These are phyloP conservation scores for Metarhizium anisopliae DNA, from an alignment of 2,329 filamentous ascomycete genomes.

Conservation along the genomic window DNA sequence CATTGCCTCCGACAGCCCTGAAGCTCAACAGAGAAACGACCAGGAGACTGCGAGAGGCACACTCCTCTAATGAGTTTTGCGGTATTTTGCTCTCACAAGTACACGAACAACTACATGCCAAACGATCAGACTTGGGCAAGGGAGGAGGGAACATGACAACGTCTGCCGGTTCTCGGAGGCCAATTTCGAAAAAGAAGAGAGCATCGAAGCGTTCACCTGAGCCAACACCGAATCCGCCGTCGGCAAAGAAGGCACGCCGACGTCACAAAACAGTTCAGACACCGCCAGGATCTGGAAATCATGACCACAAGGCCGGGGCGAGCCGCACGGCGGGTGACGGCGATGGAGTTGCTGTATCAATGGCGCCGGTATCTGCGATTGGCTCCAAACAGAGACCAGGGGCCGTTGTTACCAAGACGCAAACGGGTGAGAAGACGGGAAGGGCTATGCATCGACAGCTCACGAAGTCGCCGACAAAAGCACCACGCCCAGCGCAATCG, in stretches of 20 bases:
- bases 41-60: slow-evolving; percentile 3
- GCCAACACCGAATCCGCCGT: not conserved
- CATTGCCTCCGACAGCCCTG: slow-evolving; percentile 6
- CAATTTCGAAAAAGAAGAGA: not conserved
- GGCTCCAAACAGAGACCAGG: not conserved
- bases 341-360: not conserved
- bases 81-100: not conserved
- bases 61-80: not conserved
- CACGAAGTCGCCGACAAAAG: not conserved
- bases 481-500: too few species aligned
- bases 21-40: slow-evolving; percentile 3
- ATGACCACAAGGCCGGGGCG: not conserved
- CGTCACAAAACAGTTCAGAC: not conserved
- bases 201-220: not conserved
- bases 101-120: not conserved
- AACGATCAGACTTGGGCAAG: not conserved
- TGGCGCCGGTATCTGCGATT: not conserved
- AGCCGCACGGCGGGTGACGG: not conserved
- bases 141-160: not conserved
- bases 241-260: not conserved
- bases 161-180: not conserved
- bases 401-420: not conserved
- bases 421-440: too few species aligned
- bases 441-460: not conserved
- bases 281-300: not conserved